phyloP scores from a whole-genome alignment of 73 alveolate genomes.

The Durusdinium trenchii region DNA sequence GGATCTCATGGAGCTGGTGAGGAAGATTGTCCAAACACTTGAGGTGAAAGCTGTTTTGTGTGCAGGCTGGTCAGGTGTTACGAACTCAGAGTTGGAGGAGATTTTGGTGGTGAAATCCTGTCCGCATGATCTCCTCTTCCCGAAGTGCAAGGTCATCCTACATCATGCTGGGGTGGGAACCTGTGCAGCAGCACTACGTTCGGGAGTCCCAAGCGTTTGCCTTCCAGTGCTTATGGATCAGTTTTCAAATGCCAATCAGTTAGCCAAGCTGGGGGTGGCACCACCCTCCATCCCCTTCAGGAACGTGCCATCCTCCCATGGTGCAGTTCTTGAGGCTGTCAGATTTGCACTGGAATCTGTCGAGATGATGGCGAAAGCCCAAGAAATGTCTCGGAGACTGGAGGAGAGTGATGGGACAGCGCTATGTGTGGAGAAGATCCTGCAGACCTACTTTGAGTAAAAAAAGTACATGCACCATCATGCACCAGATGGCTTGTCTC shows the following conservation, averaged over 20 bases:
- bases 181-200: slow-evolving; percentile 73
- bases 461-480: no score
- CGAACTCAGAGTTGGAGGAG: not conserved
- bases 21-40: not conserved
- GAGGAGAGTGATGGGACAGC: slow-evolving; percentile 15
- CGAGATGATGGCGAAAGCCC: not conserved
- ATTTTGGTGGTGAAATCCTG: slow-evolving; percentile 43
- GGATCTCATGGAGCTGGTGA: slow-evolving; percentile 55
- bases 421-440: slow-evolving; percentile 35
- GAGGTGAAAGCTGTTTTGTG: slow-evolving; percentile 62
- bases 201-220: slow-evolving; percentile 89
- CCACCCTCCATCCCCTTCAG: slow-evolving; percentile 50
- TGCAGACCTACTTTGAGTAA: slow-evolving; percentile 45
- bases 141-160: slow-evolving; percentile 71
- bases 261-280: slow-evolving; percentile 65
- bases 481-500: no score
- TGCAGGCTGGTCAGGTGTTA: slow-evolving; percentile 70
- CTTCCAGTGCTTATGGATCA: slow-evolving; percentile 87
- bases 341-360: not conserved
- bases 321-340: slow-evolving; percentile 29
- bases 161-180: slow-evolving; percentile 94
- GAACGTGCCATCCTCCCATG: not conserved
- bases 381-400: not conserved
- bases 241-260: slow-evolving; percentile 46
- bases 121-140: slow-evolving; percentile 69